phyloP scores from a whole-genome alignment of 495 filamentous ascomycete genomes.

The Aspergillus haitiensis region DNA sequence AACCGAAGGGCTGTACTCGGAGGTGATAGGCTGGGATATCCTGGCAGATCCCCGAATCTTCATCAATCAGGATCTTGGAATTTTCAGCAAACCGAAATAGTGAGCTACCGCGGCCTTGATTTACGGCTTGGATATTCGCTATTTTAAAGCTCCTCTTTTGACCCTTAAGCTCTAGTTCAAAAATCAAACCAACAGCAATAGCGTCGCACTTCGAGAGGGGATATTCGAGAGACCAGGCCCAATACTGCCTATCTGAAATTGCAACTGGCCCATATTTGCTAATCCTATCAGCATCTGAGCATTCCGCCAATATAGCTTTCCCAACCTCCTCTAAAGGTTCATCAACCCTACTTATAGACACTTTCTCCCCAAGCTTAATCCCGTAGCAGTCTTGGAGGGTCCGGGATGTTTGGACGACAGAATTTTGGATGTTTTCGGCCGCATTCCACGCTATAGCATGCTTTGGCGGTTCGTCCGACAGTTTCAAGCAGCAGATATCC shows the following conservation, averaged over 20 bases:
- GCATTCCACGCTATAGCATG: conserved; percentile 68
- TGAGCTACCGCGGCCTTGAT: conserved; percentile 31
- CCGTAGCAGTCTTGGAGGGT: conserved; percentile 63
- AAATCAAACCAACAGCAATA: conserved; percentile 43
- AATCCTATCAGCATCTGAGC: conserved; percentile 42
- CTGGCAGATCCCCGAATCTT: conserved; percentile 21
- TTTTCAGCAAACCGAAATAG: conserved; percentile 37
- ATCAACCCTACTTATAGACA: conserved; percentile 52
- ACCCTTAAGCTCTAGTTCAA: conserved; percentile 50
- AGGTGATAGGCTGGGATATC: conserved; percentile 24
- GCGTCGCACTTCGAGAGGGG: conserved; percentile 51
- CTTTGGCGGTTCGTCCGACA: conserved; percentile 39
- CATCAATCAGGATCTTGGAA: conserved; percentile 38
- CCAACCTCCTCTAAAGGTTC: conserved; percentile 41
- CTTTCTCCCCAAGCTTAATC: conserved; percentile 62
- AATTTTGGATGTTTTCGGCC: conserved; percentile 61
- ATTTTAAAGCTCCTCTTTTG: conserved; percentile 49
- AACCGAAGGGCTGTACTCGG: conserved; percentile 35
- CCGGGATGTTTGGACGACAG: conserved; percentile 64
- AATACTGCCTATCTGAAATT: conserved; percentile 53
- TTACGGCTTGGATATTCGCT: conserved; percentile 33
- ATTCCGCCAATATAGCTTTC: conserved; percentile 51
- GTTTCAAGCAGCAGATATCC: conserved; percentile 56
- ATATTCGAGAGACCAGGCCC: conserved; percentile 65
- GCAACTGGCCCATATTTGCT: conserved; percentile 34